Percentiles rank a stretch among this genome's conserved stretches.
Conservation (phyloP, 1,284 basidiomycete species). For the Singerocomus inundabilis region DNA sequence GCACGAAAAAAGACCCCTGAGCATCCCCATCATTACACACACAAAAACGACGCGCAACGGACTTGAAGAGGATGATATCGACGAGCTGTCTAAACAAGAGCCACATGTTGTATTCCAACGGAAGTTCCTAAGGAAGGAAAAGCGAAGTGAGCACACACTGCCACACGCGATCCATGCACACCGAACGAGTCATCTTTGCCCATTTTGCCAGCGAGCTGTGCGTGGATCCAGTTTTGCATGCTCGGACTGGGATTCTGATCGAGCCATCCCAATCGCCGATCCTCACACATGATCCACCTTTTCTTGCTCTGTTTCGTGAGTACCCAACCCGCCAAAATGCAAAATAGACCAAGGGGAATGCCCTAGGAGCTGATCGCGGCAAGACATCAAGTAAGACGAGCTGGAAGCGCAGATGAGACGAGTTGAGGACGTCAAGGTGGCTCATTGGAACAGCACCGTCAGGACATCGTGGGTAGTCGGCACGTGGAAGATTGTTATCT, state of each 20-base stretch:
- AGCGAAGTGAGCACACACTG: slow-evolving; percentile 5
- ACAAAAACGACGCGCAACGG: slow-evolving; percentile 32
- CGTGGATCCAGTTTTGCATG: slow-evolving; percentile 79
- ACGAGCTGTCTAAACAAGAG: slow-evolving; percentile 90
- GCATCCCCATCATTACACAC: neutral
- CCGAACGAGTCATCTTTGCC: slow-evolving; percentile 92
- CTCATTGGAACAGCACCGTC: slow-evolving; percentile 92
- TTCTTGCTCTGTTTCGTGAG: slow-evolving; percentile 92
- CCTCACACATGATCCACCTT: slow-evolving; percentile 86
- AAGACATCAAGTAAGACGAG: slow-evolving; percentile 74
- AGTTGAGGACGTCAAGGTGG: slow-evolving; percentile 85
- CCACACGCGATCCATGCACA: slow-evolving; percentile 43
- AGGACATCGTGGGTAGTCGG: slow-evolving; percentile 96
- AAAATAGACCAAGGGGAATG: slow-evolving; percentile 86
- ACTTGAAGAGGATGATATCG: slow-evolving; percentile 96
- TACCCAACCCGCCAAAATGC: slow-evolving; percentile 91
- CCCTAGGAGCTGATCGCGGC: slow-evolving; percentile 51
- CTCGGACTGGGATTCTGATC: slow-evolving; percentile 67
- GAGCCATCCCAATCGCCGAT: slow-evolving; percentile 84
- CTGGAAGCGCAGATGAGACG: slow-evolving; percentile 78
- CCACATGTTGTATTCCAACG: slow-evolving; percentile 88
- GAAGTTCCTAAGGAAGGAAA: slow-evolving; percentile 58
- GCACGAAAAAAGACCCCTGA: slow-evolving; percentile 2
- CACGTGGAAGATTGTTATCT: slow-evolving; percentile 88
- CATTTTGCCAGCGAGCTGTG: slow-evolving; percentile 91